Evolutionary conservation across 495 filamentous ascomycete genomes (phyloP).

Genomic region (Hypomontagnella monticulosa): DNA sequence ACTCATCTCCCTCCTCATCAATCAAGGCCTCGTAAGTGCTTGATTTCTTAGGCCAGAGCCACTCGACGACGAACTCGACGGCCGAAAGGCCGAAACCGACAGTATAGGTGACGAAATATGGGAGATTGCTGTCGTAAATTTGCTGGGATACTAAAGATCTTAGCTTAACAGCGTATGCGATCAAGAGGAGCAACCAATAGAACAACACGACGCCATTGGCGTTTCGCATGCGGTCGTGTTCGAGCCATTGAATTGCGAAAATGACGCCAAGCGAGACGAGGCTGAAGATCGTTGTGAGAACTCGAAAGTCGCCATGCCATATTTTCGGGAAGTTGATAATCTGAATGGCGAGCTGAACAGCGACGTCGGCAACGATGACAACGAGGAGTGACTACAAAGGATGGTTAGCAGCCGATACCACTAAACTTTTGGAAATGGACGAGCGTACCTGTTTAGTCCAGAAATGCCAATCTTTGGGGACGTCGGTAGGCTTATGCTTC

Average conservation of each 20-base stretch:
- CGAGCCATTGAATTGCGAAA: conserved; percentile 88
- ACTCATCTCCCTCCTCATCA: conserved; percentile 82
- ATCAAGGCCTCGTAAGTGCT: conserved; percentile 84
- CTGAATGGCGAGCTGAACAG: conserved; percentile 79
- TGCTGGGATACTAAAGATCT: conserved; percentile 85
- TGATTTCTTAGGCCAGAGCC: conserved; percentile 87
- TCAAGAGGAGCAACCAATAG: conserved; percentile 93
- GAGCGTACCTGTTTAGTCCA: conserved; percentile 84
- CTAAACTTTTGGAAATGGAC: neutral
- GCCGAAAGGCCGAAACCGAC: conserved; percentile 76
- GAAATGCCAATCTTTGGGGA: conserved; percentile 93
- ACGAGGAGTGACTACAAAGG: conserved; percentile 70
- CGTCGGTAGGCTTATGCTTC: conserved; percentile 69
- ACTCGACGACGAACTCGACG: conserved; percentile 84
- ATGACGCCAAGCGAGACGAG: conserved; percentile 82
- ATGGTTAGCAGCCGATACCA: conserved; percentile 33
- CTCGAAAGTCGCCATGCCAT: conserved; percentile 85
- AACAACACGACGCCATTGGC: conserved; percentile 94
- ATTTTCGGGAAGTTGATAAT: conserved; percentile 72
- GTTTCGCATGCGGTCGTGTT: conserved; percentile 87
- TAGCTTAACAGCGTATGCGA: conserved; percentile 83
- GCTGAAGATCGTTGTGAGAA: conserved; percentile 85
- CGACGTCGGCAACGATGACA: conserved; percentile 71
- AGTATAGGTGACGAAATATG: conserved; percentile 84
- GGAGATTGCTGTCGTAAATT: conserved; percentile 67